Conservation (phyloP, 495 filamentous ascomycete genomes). For the Staphylotrichum tortipilum region DNA sequence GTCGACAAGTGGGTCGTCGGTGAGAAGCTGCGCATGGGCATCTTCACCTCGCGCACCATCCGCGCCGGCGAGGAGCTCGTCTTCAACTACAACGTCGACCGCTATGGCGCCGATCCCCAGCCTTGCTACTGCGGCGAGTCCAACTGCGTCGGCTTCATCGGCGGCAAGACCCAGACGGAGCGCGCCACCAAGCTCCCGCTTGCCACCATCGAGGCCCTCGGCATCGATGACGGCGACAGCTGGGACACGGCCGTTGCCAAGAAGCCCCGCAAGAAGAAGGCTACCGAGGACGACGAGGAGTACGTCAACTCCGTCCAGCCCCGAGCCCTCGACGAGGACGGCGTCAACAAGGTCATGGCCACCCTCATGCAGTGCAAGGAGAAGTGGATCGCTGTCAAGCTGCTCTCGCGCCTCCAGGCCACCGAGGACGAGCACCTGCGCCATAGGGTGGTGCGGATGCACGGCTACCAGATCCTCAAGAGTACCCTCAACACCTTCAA, state of each 20-base stretch:
- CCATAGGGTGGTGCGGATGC: slow-evolving; percentile 87
- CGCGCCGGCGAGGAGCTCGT: slow-evolving; percentile 88
- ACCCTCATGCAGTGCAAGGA: slow-evolving; percentile 98
- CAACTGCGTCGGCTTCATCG: slow-evolving; percentile 94
- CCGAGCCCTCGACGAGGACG: slow-evolving; percentile 74
- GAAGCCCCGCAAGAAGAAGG: slow-evolving; percentile 88
- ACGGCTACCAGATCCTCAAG: slow-evolving; percentile 92
- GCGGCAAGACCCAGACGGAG: slow-evolving; percentile 95
- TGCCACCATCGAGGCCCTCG: slow-evolving; percentile 87
- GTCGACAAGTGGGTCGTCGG: slow-evolving; percentile 99
- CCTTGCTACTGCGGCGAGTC: slow-evolving; percentile 93
- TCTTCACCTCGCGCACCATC: slow-evolving; percentile 85
- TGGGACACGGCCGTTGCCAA: slow-evolving; percentile 87
- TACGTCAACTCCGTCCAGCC: slow-evolving; percentile 87
- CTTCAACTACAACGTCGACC: slow-evolving; percentile 99
- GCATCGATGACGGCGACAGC: slow-evolving; percentile 84
- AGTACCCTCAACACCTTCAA: slow-evolving; percentile 73
- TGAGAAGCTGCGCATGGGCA: slow-evolving; percentile 98
- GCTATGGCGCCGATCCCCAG: slow-evolving; percentile 93
- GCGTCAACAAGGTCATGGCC: slow-evolving; percentile 96
- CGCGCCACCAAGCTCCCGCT: slow-evolving; percentile 85
- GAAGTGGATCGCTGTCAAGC: slow-evolving; percentile 97
- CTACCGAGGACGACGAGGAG: slow-evolving; percentile 89
- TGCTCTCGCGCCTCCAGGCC: slow-evolving; percentile 82
- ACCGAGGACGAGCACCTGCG: slow-evolving; percentile 81